Evolutionary conservation across 495 filamentous ascomycete species (phyloP).

Genomic region (Neurospora tetrasperma): DNA sequence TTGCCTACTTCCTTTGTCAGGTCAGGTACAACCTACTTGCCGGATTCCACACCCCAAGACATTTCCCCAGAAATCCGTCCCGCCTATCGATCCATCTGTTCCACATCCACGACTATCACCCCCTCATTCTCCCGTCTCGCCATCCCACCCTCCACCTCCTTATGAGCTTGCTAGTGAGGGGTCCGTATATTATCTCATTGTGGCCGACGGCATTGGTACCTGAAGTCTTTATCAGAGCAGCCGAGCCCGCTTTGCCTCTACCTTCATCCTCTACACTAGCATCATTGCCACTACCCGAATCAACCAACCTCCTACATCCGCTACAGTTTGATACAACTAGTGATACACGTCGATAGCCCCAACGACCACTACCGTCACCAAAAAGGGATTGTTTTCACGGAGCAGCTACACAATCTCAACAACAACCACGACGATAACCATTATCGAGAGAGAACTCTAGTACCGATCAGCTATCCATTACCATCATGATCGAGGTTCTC

Average conservation of each 20-base stretch:
- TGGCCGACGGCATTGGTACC: slow-evolving; percentile 20
- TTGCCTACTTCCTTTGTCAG: background rate
- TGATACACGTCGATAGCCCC: background rate
- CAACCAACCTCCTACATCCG: background rate
- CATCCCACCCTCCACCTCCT: slow-evolving; percentile 9
- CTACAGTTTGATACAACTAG: background rate
- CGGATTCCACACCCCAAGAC: background rate
- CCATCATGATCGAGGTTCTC: slow-evolving; percentile 21
- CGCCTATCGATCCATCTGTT: background rate
- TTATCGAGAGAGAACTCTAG: background rate
- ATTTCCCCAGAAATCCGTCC: background rate
- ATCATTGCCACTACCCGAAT: background rate
- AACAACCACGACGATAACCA: background rate
- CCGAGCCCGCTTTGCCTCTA: background rate
- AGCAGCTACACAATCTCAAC: background rate
- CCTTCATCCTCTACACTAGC: background rate
- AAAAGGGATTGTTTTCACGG: background rate
- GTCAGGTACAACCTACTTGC: background rate
- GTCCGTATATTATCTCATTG: slow-evolving; percentile 5
- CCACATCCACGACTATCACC: background rate
- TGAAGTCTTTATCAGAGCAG: slow-evolving; percentile 11
- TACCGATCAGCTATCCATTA: background rate
- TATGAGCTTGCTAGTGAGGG: slow-evolving; percentile 32
- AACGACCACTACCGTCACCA: background rate
- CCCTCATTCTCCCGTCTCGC: background rate